These are phyloP conservation scores for Sindora glabra DNA, from an alignment of 306 rosid genomes.

Conservation along the genomic window DNA sequence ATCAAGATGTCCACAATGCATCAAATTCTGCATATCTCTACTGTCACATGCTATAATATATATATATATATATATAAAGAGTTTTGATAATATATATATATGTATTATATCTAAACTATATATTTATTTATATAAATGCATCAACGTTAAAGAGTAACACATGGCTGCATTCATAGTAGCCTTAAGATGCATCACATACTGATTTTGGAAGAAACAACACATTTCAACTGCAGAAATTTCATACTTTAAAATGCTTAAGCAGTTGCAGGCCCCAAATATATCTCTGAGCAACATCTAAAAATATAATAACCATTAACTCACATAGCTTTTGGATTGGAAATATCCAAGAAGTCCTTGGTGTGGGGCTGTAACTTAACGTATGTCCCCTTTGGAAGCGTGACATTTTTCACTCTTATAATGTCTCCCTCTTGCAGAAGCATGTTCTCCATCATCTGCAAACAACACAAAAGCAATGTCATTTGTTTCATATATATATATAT, in stretches of 20 bases:
- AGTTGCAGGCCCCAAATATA: no score
- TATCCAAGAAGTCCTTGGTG: conserved; percentile 90
- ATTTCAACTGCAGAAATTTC: conserved; percentile 5
- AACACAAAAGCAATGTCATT: conserved; percentile 2
- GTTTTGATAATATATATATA: background rate
- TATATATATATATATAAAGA: background rate
- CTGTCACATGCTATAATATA: background rate
- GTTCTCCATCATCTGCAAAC: conserved; percentile 90
- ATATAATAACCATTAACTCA: conserved; percentile 39
- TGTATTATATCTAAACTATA: no score
- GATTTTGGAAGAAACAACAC: background rate
- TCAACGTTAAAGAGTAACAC: no score
- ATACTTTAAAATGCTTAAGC: no score
- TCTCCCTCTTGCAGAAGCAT: conserved; percentile 97
- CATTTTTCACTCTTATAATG: conserved; percentile 75
- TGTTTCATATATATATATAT: no score
- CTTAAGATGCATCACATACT: no score
- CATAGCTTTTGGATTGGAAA: conserved; percentile 98
- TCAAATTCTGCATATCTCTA: background rate
- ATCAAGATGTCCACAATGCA: background rate
- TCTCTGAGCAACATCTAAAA: background rate
- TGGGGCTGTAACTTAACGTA: conserved; percentile 98
- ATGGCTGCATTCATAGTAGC: no score
- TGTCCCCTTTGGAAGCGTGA: conserved; percentile 92
- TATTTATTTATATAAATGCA: no score